Evolutionary conservation across 2,329 filamentous ascomycete species (phyloP).

Genomic region (Fusarium anguioides): DNA sequence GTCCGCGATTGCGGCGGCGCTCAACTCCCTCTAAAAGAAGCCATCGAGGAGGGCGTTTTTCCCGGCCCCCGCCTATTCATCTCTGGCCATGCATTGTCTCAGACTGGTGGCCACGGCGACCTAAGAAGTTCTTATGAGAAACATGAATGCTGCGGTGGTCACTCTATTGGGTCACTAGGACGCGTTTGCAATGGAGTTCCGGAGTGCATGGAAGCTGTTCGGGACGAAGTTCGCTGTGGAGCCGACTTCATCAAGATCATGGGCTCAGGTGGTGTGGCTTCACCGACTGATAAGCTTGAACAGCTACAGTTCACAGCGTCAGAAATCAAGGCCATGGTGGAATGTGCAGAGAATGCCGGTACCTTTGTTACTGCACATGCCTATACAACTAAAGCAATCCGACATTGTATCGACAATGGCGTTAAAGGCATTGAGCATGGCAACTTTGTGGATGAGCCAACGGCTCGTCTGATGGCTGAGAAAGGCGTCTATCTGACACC

Average conservation of each 20-base stretch:
- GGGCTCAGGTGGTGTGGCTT: not conserved
- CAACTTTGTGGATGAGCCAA: not conserved
- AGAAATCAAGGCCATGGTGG: not conserved
- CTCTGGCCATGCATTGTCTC: conserved; percentile 62
- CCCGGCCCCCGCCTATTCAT: conserved; percentile 66
- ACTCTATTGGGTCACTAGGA: conserved; percentile 48
- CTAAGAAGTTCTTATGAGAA: conserved; percentile 54
- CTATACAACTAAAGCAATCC: conserved; percentile 57
- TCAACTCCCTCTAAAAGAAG: conserved; percentile 63
- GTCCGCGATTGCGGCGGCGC: conserved; percentile 46
- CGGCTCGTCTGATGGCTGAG: not conserved
- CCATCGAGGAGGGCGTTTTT: conserved; percentile 63
- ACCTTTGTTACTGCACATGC: not conserved
- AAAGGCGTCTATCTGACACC: conserved; percentile 1
- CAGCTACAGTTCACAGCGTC: not conserved
- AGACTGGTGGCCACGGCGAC: conserved; percentile 69
- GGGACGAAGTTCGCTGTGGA: not conserved
- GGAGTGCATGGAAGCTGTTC: not conserved
- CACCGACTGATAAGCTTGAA: not conserved
- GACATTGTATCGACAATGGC: conserved; percentile 54
- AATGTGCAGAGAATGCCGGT: not conserved
- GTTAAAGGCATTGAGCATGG: conserved; percentile 4
- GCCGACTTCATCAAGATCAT: conserved; percentile 5
- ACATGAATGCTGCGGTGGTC: conserved; percentile 58
- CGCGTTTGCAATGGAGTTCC: conserved; percentile 30